Evolutionary conservation across 2,329 filamentous ascomycete genomes (phyloP).

Genomic region (Rhynchosporium graminicola): DNA sequence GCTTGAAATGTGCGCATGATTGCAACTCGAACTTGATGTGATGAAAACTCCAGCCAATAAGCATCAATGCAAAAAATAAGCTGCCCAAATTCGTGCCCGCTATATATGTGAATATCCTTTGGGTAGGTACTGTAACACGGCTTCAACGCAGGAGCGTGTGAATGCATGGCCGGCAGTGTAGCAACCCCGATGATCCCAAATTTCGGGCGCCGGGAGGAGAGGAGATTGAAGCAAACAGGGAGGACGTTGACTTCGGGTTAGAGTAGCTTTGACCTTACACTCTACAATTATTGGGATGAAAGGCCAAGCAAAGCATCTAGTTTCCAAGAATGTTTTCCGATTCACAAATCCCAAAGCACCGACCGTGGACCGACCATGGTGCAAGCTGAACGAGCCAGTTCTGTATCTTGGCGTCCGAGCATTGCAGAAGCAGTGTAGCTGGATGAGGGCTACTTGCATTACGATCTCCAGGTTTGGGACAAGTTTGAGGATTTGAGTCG

Average conservation of each 20-base stretch:
- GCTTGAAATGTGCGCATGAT: not conserved
- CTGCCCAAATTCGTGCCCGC: not conserved
- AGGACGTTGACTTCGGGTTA: not conserved
- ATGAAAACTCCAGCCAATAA: not conserved
- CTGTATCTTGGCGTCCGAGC: not conserved
- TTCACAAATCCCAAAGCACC: too few species aligned
- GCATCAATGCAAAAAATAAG: not conserved
- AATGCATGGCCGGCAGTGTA: slow-evolving; percentile 1
- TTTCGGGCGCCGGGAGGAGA: slow-evolving; percentile 1
- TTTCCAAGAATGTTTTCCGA: too few species aligned
- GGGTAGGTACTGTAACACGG: not conserved
- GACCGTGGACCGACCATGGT: too few species aligned
- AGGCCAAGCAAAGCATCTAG: slow-evolving; percentile 1
- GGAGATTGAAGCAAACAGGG: slow-evolving; percentile 6
- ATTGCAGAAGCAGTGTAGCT: not conserved
- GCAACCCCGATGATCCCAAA: not conserved
- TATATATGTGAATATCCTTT: too few species aligned
- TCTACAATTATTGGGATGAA: slow-evolving; percentile 8
- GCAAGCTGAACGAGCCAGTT: too few species aligned
- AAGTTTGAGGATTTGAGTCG: not conserved
- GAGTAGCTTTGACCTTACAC: not conserved
- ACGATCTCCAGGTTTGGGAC: slow-evolving; percentile 3
- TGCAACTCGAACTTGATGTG: not conserved
- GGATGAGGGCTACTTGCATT: not conserved
- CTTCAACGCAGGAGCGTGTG: slow-evolving; percentile 8